Conservation (phyloP, 2,329 filamentous ascomycete species). For the Colletotrichum kahawae region DNA sequence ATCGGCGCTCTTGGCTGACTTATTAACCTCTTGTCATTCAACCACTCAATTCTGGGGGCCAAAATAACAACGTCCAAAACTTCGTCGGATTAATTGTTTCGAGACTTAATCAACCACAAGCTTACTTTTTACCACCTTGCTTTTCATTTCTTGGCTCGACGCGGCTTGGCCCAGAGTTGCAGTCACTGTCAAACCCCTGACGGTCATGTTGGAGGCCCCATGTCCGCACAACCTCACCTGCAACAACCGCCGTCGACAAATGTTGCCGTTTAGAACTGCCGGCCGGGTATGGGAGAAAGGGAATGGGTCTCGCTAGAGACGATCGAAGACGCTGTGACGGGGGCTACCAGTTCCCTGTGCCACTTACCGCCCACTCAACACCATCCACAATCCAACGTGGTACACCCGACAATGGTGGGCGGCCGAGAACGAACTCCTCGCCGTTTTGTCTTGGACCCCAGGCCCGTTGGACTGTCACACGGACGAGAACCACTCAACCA, state of each 20-base stretch:
- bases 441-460: not conserved
- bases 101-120: not conserved
- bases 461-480: not conserved
- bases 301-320: not conserved
- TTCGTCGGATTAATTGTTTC: not conserved
- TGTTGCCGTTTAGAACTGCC: conserved; percentile 7
- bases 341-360: not conserved
- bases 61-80: not conserved
- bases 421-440: not conserved
- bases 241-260: conserved; percentile 7
- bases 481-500: not conserved
- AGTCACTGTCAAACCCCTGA: not conserved
- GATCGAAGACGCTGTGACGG: not conserved
- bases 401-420: not conserved
- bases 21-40: not conserved
- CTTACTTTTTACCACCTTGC: conserved; percentile 6
- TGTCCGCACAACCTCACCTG: not conserved
- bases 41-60: not conserved
- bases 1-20: conserved; percentile 7
- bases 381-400: not conserved
- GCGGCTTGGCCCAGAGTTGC: not conserved
- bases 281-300: not conserved
- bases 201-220: not conserved
- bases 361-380: not conserved
- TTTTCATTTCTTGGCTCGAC: not conserved